Conservation (phyloP, 2,329 filamentous ascomycete genomes). For the Fusarium sp. region DNA sequence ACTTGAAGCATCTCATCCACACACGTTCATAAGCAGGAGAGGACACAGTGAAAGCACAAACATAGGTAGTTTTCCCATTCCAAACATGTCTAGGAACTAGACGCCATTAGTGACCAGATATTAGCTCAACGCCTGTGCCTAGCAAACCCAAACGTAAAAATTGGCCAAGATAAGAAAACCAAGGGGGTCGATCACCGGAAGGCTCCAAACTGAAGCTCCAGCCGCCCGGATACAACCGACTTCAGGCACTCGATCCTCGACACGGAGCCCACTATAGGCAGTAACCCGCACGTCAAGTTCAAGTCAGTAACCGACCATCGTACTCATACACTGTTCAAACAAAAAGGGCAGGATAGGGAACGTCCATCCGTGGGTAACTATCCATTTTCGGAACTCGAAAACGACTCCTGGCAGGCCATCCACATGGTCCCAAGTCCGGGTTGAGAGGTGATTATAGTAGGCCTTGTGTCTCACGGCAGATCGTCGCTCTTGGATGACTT, state of each 20-base stretch:
- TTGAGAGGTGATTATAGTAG: neutral
- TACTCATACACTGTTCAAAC: slow-evolving; percentile 25
- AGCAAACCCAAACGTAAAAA: slow-evolving; percentile 12
- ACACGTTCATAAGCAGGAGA: neutral
- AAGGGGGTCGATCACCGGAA: neutral
- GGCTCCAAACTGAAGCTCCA: slow-evolving; percentile 5
- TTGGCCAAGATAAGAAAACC: neutral
- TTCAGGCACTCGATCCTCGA: slow-evolving; percentile 4
- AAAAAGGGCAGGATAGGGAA: neutral
- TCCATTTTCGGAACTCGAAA: slow-evolving; percentile 26
- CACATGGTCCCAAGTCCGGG: neutral
- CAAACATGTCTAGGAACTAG: slow-evolving; percentile 26
- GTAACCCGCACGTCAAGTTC: neutral
- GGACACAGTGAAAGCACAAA: slow-evolving; percentile 3
- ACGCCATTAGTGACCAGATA: slow-evolving; percentile 19
- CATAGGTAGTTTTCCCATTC: slow-evolving; percentile 14
- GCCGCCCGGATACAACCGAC: neutral
- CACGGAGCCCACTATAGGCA: neutral
- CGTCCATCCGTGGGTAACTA: slow-evolving; percentile 40
- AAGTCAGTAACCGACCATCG: neutral
- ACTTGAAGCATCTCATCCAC: neutral
- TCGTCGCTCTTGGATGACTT: slow-evolving; percentile 50
- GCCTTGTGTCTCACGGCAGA: slow-evolving; percentile 43
- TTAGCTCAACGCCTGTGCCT: slow-evolving; percentile 27
- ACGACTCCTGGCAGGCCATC: neutral